These are phyloP conservation scores for Fusarium aywerte DNA, from an alignment of 2,329 filamentous ascomycete genomes.

Conservation along the genomic window DNA sequence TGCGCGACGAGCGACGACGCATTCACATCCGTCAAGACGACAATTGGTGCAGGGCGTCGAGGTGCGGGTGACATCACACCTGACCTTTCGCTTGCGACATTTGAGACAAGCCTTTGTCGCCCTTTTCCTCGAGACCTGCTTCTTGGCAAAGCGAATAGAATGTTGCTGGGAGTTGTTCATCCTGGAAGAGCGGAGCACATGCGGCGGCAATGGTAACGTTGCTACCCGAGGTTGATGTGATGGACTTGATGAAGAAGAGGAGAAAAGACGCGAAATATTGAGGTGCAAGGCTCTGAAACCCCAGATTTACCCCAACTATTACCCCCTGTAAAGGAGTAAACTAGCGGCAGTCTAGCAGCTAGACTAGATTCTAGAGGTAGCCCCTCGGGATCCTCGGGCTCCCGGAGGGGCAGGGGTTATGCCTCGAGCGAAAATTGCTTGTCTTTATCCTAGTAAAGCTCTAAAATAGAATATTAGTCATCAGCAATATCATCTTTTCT, in stretches of 20 bases:
- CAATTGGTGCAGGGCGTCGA: conserved; percentile 38
- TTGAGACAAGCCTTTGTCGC: conserved; percentile 40
- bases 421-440: not conserved
- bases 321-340: conserved; percentile 2
- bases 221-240: conserved; percentile 29
- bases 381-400: conserved; percentile 18
- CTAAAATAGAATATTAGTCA: not conserved
- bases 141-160: conserved; percentile 36
- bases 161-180: conserved; percentile 31
- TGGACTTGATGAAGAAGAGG: conserved; percentile 2
- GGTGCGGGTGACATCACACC: conserved; percentile 40
- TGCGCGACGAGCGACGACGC: conserved; percentile 28
- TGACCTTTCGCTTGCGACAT: conserved; percentile 38
- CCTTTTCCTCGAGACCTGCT: conserved; percentile 35
- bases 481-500: too few species aligned
- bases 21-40: conserved; percentile 34
- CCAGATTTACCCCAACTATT: conserved; percentile 30
- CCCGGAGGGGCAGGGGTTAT: not conserved
- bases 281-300: conserved; percentile 9
- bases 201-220: not conserved
- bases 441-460: not conserved
- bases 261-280: conserved; percentile 3
- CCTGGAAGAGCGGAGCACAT: conserved; percentile 14
- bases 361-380: too few species aligned
- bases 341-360: conserved; percentile 7